phyloP scores from a whole-genome alignment of 129 eudicot genomes.

The Helianthus tuberosus region DNA sequence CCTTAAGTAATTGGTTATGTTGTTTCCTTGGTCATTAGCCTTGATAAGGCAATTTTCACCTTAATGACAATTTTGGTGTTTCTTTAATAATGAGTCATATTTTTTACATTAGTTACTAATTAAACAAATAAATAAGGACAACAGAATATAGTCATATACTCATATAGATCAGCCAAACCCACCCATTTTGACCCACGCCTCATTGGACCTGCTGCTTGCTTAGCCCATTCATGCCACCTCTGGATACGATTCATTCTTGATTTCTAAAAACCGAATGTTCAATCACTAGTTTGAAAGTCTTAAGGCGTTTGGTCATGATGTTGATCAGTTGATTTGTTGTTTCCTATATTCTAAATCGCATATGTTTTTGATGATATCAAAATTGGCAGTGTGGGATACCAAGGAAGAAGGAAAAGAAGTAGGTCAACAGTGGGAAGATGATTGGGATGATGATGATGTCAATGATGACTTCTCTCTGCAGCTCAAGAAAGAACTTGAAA shows the following conservation, averaged over 20 bases:
- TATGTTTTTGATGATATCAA: conserved; percentile 11
- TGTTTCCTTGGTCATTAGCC: too few relatives aligned
- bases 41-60: too few relatives aligned
- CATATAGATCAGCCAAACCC: not conserved
- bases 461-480: conserved; percentile 91
- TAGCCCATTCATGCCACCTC: too few relatives aligned
- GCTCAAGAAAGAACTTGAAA: conserved; percentile 78
- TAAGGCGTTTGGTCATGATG: not conserved
- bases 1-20: not conserved
- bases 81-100: not conserved
- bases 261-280: not conserved
- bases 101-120: not conserved
- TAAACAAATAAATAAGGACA: not conserved
- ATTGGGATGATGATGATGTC: conserved; percentile 98
- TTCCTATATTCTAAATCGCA: not conserved
- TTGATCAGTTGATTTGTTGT: not conserved
- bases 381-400: conserved; percentile 65
- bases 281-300: not conserved
- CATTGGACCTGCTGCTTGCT: too few relatives aligned
- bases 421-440: conserved; percentile 94
- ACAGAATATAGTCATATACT: not conserved
- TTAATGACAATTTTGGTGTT: not conserved
- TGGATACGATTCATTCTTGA: not conserved
- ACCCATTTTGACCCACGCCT: not conserved
- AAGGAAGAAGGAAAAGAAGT: conserved; percentile 73